A percentile compares a stretch with the other conserved stretches of the same genome.
These are phyloP conservation scores for Carallia pectinifolia DNA, from an alignment of 345 rosid genomes.

Conservation along the genomic window DNA sequence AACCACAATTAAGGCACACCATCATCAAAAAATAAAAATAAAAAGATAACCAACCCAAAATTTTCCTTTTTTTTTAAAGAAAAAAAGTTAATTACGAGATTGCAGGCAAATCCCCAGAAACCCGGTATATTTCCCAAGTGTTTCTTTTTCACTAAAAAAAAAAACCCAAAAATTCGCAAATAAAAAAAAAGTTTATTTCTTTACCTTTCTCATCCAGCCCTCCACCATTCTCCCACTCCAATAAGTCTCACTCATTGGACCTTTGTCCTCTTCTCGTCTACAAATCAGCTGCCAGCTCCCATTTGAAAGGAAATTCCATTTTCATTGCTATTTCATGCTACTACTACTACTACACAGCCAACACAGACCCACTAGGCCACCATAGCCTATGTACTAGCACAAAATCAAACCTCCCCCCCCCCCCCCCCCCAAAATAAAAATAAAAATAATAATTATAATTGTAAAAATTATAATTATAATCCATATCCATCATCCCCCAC, in stretches of 20 bases:
- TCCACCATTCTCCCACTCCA: not conserved
- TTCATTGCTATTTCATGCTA: not conserved
- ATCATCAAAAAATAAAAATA: not conserved
- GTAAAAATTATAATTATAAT: slow-evolving; percentile 7
- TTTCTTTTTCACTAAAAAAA: too few relatives aligned
- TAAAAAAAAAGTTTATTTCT: too few relatives aligned
- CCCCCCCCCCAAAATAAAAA: not conserved
- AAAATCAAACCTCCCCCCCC: not conserved
- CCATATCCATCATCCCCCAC: slow-evolving; percentile 25
- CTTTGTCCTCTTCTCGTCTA: slow-evolving; percentile 24
- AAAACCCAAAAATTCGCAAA: too few relatives aligned
- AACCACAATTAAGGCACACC: slow-evolving; percentile 32
- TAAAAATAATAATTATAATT: slow-evolving; percentile 9
- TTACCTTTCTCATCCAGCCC: too few relatives aligned
- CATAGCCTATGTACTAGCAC: slow-evolving; percentile 33
- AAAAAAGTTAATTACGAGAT: not conserved
- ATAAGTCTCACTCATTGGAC: slow-evolving; percentile 48
- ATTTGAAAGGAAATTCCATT: slow-evolving; percentile 36
- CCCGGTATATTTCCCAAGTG: slow-evolving; percentile 4
- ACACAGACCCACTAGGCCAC: slow-evolving; percentile 56
- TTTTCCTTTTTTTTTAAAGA: not conserved
- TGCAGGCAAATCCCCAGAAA: slow-evolving; percentile 26
- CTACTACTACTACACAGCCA: not conserved
- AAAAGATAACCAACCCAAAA: not conserved
- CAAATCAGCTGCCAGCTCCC: slow-evolving; percentile 53